Evolutionary conservation across 129 eudicot species (phyloP).

Genomic region (Centella asiatica): DNA sequence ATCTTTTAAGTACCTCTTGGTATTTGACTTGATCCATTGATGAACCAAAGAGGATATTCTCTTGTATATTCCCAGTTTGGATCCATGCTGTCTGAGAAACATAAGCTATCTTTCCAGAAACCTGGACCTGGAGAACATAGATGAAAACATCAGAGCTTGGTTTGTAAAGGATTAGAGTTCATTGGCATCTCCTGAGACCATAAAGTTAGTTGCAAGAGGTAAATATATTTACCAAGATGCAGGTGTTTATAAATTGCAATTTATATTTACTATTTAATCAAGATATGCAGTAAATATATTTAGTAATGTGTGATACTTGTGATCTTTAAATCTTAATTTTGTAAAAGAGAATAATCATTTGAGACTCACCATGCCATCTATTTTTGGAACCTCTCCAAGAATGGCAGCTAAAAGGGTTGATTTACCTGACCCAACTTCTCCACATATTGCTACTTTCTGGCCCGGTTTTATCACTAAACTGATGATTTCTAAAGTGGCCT

Average conservation of each 20-base stretch:
- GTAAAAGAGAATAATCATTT: not conserved
- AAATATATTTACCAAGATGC: not conserved
- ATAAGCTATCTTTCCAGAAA: conserved; percentile 52
- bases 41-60: conserved; percentile 68
- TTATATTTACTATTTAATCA: not conserved
- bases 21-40: conserved; percentile 40
- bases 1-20: conserved; percentile 38
- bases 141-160: not conserved
- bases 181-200: not conserved
- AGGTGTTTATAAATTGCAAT: not conserved
- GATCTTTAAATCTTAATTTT: not conserved
- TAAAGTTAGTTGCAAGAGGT: not conserved
- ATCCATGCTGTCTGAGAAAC: conserved; percentile 86
- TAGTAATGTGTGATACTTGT: not conserved
- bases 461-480: conserved; percentile 29
- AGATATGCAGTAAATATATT: not conserved
- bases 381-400: conserved; percentile 57
- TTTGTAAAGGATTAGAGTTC: not conserved
- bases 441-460: conserved; percentile 64
- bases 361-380: conserved; percentile 55
- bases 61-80: conserved; percentile 61
- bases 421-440: conserved; percentile 78
- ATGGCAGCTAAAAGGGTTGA: conserved; percentile 66
- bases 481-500: conserved; percentile 23
- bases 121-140: conserved; percentile 40